Evolutionary conservation across 768 basidiomycete species (phyloP).

Genomic region (Galerina marginata): DNA sequence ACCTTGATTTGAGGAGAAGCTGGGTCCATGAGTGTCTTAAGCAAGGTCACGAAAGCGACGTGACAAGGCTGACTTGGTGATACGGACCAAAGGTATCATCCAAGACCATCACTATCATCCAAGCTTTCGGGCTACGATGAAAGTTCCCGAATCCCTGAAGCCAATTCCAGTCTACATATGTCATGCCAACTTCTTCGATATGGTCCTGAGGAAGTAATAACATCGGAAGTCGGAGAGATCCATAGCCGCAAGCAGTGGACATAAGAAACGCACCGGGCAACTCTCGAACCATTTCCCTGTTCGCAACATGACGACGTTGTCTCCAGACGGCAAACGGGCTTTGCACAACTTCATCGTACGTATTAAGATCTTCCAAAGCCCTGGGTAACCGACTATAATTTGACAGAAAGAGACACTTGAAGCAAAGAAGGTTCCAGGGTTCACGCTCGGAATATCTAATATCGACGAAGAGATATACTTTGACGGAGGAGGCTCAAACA

Average conservation of each 20-base stretch:
- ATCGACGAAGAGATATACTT: constrained; percentile 36
- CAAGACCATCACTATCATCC: too few relatives aligned
- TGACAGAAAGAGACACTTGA: constrained; percentile 15
- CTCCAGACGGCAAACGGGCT: constrained; percentile 13
- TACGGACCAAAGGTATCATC: too few relatives aligned
- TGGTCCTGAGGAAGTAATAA: too few relatives aligned
- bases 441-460: constrained; percentile 29
- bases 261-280: background rate
- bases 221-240: too few relatives aligned
- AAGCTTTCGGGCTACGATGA: too few relatives aligned
- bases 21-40: background rate
- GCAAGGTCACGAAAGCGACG: too few relatives aligned
- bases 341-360: constrained; percentile 23
- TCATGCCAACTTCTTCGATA: too few relatives aligned
- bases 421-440: constrained; percentile 22
- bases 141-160: too few relatives aligned
- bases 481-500: constrained; percentile 30
- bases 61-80: too few relatives aligned
- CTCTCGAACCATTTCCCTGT: background rate
- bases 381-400: background rate
- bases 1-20: background rate
- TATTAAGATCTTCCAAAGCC: background rate
- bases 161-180: too few relatives aligned
- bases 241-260: too few relatives aligned
- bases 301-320: constrained; percentile 17